A percentile compares a stretch with the other conserved stretches of the same genome.
Conservation (phyloP, 768 basidiomycete genomes). For the Basidioascus undulatus region DNA sequence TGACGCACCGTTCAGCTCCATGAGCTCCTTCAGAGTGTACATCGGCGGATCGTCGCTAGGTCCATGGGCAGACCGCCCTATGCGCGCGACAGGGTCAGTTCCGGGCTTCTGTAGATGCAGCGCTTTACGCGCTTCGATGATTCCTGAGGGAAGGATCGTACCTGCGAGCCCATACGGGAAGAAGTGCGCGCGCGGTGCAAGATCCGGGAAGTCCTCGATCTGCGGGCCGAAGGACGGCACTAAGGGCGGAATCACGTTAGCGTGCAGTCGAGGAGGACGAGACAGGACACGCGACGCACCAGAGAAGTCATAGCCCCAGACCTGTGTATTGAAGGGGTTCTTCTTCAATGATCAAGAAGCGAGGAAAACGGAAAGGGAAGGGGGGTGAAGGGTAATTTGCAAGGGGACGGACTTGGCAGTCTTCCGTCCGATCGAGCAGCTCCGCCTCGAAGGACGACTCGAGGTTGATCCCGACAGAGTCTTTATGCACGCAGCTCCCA, state of each 20-base stretch:
- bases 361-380: no score
- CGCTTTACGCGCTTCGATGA: no score
- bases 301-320: conserved; percentile 8
- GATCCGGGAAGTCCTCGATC: conserved; percentile 3
- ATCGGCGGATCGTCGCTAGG: conserved; percentile 2
- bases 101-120: no score
- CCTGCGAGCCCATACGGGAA: conserved; percentile 6
- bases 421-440: conserved; percentile 3
- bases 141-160: no score
- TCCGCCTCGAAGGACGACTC: conserved; percentile 9
- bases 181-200: conserved; percentile 6
- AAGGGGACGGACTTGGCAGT: no score
- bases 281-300: neutral
- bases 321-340: no score
- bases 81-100: no score
- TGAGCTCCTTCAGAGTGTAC: conserved; percentile 6
- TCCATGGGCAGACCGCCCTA: conserved; percentile 6
- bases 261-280: neutral
- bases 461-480: neutral
- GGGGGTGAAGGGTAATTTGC: no score
- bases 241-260: neutral
- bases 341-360: no score
- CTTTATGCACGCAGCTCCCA: no score
- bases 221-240: conserved; percentile 9
- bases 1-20: conserved; percentile 6